Evolutionary conservation across 23 red algal genomes (phyloP).

Genomic region (Gracilaria domingensis): DNA sequence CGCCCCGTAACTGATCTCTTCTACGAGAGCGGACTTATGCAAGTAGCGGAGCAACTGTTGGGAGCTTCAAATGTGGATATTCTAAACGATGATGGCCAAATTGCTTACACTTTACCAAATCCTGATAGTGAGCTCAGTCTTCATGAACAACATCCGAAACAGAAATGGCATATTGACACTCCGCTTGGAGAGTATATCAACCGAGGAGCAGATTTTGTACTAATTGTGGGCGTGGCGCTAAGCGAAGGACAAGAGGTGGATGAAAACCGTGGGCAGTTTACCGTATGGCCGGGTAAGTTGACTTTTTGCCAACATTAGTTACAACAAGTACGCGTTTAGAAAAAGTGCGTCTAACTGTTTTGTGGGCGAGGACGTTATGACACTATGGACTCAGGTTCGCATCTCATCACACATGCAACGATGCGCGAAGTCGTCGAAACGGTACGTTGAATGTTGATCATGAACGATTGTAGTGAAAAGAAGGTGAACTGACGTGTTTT

Average conservation of each 20-base stretch:
- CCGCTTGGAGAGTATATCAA: slow-evolving; percentile 18
- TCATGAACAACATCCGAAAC: slow-evolving; percentile 23
- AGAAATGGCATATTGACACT: slow-evolving; percentile 54
- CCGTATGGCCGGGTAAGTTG: slow-evolving; percentile 56
- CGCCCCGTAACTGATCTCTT: slow-evolving; percentile 6
- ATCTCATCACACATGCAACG: slow-evolving; percentile 29
- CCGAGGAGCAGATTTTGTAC: slow-evolving; percentile 19
- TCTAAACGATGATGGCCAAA: slow-evolving; percentile 3
- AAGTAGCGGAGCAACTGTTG: slow-evolving; percentile 38
- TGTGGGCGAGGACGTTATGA: not conserved
- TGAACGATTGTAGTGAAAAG: too few relatives aligned
- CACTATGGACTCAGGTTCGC: slow-evolving; percentile 17
- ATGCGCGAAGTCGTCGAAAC: slow-evolving; percentile 42
- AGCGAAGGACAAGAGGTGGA: slow-evolving; percentile 47
- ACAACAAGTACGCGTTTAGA: too few relatives aligned
- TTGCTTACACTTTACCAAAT: slow-evolving; percentile 17
- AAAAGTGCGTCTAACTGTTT: too few relatives aligned
- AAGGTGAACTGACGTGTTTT: not conserved
- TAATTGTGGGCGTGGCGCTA: slow-evolving; percentile 46
- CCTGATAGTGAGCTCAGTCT: slow-evolving; percentile 16
- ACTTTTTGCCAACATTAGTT: too few relatives aligned
- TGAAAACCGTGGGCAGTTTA: slow-evolving; percentile 62
- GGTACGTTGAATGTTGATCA: too few relatives aligned
- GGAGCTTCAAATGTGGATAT: slow-evolving; percentile 11
- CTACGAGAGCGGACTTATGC: slow-evolving; percentile 4